A percentile compares a stretch with the other conserved stretches of the same genome.
These are phyloP conservation scores for Kwoniella bestiolae DNA, from an alignment of 768 basidiomycete species.

Conservation along the genomic window DNA sequence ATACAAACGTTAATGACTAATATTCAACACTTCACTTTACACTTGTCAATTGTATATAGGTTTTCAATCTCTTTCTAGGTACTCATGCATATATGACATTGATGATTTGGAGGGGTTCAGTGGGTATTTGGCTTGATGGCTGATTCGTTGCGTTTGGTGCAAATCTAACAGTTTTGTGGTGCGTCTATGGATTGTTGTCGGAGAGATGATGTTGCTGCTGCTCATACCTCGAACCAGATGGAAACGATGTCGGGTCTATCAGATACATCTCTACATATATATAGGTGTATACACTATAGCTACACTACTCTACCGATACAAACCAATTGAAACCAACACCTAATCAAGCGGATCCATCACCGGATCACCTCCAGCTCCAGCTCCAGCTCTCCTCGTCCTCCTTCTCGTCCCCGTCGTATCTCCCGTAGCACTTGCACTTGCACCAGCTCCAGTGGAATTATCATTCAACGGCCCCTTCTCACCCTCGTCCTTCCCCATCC, in stretches of 20 bases:
- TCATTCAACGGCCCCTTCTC: conserved; percentile 6
- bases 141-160: too few species aligned
- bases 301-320: conserved; percentile 1
- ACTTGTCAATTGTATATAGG: too few species aligned
- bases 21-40: too few species aligned
- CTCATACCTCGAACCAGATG: too few species aligned
- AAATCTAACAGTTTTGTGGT: too few species aligned
- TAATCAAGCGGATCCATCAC: conserved; percentile 29
- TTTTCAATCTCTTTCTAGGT: too few species aligned
- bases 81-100: too few species aligned
- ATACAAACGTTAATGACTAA: neutral
- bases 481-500: conserved; percentile 53
- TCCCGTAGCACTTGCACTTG: conserved; percentile 2
- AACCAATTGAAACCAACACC: conserved; percentile 1
- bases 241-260: too few species aligned
- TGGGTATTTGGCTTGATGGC: too few species aligned
- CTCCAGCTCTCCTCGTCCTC: conserved; percentile 12
- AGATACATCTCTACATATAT: neutral
- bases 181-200: too few species aligned
- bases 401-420: conserved; percentile 13
- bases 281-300: conserved; percentile 8
- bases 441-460: neutral
- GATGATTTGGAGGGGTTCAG: too few species aligned
- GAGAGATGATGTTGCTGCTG: too few species aligned
- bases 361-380: conserved; percentile 14